Conservation (phyloP, 129 eudicot genomes). For the Apium graveolens region DNA sequence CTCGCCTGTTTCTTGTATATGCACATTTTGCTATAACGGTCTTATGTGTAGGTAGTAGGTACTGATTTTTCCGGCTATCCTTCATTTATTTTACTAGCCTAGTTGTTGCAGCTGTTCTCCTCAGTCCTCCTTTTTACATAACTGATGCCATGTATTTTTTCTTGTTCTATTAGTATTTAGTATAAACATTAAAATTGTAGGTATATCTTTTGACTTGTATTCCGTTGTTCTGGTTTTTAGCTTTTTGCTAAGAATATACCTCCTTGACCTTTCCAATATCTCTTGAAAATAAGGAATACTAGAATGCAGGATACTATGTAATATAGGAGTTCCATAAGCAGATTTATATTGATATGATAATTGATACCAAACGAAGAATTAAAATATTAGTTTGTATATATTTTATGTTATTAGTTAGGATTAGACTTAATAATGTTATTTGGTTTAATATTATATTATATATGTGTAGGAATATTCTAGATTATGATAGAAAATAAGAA, state of each 20-base stretch:
- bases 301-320: neutral
- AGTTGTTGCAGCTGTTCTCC: neutral
- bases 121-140: neutral
- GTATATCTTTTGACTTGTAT: neutral
- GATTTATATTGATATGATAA: neutral
- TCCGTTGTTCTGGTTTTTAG: neutral
- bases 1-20: neutral
- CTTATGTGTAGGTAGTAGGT: neutral
- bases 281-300: neutral
- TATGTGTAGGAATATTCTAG: too few species aligned
- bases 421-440: too few species aligned
- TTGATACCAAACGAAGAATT: too few species aligned
- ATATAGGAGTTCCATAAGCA: neutral
- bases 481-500: too few species aligned
- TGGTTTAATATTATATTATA: too few species aligned
- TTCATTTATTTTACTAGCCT: neutral
- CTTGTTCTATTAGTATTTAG: neutral
- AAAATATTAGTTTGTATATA: too few species aligned
- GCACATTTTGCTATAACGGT: neutral
- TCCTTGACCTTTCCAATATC: neutral
- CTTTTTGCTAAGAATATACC: neutral
- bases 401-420: too few species aligned
- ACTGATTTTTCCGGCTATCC: neutral
- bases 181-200: neutral
- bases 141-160: neutral